Evolutionary conservation across 371 early-diverging fungal species (phyloP), one percentile per base, ranked within the genome.

Genomic region (Phascolomyces articulosus): DNA sequence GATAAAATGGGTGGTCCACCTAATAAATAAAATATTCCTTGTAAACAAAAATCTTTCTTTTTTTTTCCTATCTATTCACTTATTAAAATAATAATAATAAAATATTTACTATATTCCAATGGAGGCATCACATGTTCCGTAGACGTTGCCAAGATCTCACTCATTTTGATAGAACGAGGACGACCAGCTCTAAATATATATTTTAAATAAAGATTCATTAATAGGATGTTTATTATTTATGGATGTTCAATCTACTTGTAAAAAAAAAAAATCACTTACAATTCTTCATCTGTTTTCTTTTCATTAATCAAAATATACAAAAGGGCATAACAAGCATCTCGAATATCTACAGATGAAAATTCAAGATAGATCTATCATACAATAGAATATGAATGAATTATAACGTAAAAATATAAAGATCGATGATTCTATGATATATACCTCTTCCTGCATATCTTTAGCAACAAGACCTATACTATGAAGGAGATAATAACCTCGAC

Each of bases 401-500:
- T 26, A 11, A 13, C 8, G n/a, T 62, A 26, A 10, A 24, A n/a
- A 2, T 21, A 41, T n/a, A n/a, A n/a, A n/a, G n/a, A 44, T 3
- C 2, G 1, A 34, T 34, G 6, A 34, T 34, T 9, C 34, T 9
- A 9, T 34, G 11, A 34, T n/a, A n/a, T n/a, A 24, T 66, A 75
- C 80, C 74, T 76, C 77, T 21, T 77, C 77, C 27, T 70, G 53
- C 53, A 70, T 70, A 62, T 75, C 64, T 24, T 73, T 75, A 10
- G 73, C 61, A 23, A 65, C 53, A 51, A 78, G 63, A 2, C 72
- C 67, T 28, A 78, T 54, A 15, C 74, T 74, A 70, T 74, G 71
- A 4, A 65, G 44, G 18, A 79, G 51, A 23, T 74, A 61, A 27
- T 78, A 77, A 10, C 74, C 79, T 21, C 69, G 66, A 34, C 74